These are phyloP conservation scores for Fraxinus anomala DNA, from an alignment of 257 asterid genomes.

Conservation along the genomic window DNA sequence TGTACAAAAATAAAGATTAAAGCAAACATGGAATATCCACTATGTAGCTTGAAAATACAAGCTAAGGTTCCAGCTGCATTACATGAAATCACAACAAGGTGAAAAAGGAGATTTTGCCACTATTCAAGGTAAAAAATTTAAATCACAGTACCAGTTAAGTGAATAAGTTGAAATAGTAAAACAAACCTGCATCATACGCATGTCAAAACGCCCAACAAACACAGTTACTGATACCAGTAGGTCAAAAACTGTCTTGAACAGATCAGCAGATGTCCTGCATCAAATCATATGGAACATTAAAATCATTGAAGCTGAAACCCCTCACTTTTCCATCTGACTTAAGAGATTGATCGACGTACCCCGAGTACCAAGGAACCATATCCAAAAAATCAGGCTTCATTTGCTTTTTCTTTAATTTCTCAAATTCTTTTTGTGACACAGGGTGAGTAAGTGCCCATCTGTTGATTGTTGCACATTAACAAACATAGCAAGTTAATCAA, in stretches of 20 bases:
- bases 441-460: conserved; percentile 99
- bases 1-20: background rate
- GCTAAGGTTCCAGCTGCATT: background rate
- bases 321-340: conserved; percentile 3
- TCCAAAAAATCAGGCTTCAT: conserved; percentile 93
- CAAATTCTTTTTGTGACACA: conserved; percentile 75
- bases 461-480: conserved; percentile 27
- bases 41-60: background rate
- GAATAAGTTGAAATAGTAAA: conserved; percentile 11
- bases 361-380: conserved; percentile 99
- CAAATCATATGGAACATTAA: conserved; percentile 29
- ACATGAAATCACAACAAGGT: background rate
- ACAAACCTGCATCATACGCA: conserved; percentile 99
- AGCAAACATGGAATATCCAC: background rate
- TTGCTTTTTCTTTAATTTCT: conserved; percentile 86
- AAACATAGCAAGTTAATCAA: conserved; percentile 20
- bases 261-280: conserved; percentile 95
- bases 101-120: background rate
- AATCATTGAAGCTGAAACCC: conserved; percentile 17
- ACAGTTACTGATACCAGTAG: conserved; percentile 93
- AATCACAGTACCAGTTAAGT: conserved; percentile 1
- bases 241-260: conserved; percentile 96
- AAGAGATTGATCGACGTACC: conserved; percentile 45
- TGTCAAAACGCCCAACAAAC: conserved; percentile 99
- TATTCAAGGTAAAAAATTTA: background rate